Evolutionary conservation across 2,329 filamentous ascomycete species (phyloP).

Genomic region (Hyphodiscus sp.): DNA sequence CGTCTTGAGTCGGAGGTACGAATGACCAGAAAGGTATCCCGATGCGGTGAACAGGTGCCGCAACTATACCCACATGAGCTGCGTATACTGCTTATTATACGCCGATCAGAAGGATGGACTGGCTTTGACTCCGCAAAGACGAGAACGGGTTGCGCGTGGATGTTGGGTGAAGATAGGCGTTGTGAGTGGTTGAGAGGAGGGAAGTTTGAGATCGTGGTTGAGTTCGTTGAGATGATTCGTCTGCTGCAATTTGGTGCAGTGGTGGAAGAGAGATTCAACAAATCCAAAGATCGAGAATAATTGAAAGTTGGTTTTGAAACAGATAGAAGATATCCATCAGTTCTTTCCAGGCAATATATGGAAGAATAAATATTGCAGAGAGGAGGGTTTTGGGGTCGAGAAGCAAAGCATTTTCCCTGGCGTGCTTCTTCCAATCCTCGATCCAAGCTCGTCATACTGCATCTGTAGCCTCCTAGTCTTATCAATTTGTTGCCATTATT

Average conservation of each 20-base stretch:
- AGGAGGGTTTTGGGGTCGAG: too few relatives aligned
- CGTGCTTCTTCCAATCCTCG: too few relatives aligned
- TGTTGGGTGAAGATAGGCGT: conserved; percentile 6
- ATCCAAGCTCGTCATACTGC: not conserved
- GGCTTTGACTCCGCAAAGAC: conserved; percentile 1
- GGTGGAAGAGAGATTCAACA: not conserved
- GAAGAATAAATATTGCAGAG: too few relatives aligned
- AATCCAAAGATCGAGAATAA: not conserved
- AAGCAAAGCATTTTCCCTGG: too few relatives aligned
- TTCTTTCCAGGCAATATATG: too few relatives aligned
- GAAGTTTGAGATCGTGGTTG: conserved; percentile 4
- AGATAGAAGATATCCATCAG: too few relatives aligned
- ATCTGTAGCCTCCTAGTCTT: not conserved
- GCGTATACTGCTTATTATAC: not conserved
- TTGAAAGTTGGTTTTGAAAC: too few relatives aligned
- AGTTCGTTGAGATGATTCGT: conserved; percentile 4
- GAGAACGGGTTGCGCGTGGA: conserved; percentile 5
- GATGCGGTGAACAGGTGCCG: conserved; percentile 9
- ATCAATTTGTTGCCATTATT: not conserved
- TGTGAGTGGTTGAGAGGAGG: conserved; percentile 14
- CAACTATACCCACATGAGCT: conserved; percentile 12
- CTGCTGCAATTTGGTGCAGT: not conserved
- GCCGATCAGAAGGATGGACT: conserved; percentile 7
- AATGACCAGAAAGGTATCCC: conserved; percentile 12
- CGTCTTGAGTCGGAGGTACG: not conserved